A percentile compares a stretch with the other conserved stretches of the same genome.
Conservation (phyloP, 208 protist genomes). For the Novymonas esmeraldas region DNA sequence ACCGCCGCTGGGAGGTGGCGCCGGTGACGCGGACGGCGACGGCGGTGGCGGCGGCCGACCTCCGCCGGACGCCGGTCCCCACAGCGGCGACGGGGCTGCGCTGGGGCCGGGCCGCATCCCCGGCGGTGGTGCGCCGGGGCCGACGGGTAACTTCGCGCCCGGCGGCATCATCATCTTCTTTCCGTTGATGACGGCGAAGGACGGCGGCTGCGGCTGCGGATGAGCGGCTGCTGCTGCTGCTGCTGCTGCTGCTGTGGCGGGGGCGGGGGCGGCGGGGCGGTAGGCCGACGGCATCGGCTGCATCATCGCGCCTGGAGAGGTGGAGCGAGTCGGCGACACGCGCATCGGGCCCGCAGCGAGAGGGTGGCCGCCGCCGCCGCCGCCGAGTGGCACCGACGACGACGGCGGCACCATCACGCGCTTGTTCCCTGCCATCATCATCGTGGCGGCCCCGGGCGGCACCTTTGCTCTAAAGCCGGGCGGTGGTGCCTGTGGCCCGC, state of each 20-base stretch:
- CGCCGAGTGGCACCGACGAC: background rate
- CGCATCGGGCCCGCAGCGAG: background rate
- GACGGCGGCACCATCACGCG: constrained; percentile 9
- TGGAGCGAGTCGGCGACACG: constrained; percentile 5
- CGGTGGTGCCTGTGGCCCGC: constrained; percentile 4
- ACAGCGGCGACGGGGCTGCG: background rate
- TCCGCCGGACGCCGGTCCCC: too few species aligned
- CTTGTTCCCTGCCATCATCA: constrained; percentile 8
- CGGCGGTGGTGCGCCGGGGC: background rate
- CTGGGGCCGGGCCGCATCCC: background rate
- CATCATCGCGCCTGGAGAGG: background rate
- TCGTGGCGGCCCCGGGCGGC: constrained; percentile 8
- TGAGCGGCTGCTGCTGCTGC: background rate
- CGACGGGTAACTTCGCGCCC: constrained; percentile 13
- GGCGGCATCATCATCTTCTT: constrained; percentile 39
- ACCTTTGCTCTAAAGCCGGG: constrained; percentile 16
- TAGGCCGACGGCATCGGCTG: background rate
- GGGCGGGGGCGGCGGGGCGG: background rate
- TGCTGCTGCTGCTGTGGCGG: background rate
- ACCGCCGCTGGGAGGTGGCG: background rate
- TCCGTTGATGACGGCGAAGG: constrained; percentile 28
- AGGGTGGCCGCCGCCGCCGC: background rate
- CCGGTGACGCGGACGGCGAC: background rate
- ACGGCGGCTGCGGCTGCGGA: constrained; percentile 4
- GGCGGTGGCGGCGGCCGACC: background rate